Evolutionary conservation across 441 rosid genomes (phyloP).

Genomic region (Manihot esculenta): DNA sequence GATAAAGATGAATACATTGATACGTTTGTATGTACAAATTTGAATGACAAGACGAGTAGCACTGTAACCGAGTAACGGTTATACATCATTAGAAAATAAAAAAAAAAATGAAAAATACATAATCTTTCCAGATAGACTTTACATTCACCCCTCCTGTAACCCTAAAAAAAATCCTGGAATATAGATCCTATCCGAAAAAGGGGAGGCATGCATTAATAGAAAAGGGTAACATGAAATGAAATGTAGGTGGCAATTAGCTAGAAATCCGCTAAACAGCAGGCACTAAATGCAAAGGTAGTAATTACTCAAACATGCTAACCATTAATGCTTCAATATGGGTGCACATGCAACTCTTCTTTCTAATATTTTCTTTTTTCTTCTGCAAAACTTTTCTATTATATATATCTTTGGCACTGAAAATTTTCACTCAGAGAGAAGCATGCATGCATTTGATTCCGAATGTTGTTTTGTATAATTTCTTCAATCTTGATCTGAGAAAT

Average conservation of each 20-base stretch:
- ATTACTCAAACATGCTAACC: conserved; percentile 39
- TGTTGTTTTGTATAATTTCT: conserved; percentile 14
- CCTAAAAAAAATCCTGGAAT: too few species aligned
- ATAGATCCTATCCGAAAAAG: too few species aligned
- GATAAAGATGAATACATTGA: too few species aligned
- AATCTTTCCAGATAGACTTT: too few species aligned
- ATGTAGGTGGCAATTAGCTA: conserved; percentile 32
- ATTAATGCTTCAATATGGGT: conserved; percentile 40
- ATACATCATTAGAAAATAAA: too few species aligned
- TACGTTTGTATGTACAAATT: too few species aligned
- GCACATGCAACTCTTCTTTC: conserved; percentile 35
- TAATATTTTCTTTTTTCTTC: background rate
- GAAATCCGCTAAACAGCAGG: conserved; percentile 39
- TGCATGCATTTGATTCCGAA: conserved; percentile 8
- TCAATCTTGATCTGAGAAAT: background rate
- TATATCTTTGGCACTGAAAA: conserved; percentile 30
- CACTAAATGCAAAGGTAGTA: conserved; percentile 53
- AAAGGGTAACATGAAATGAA: conserved; percentile 25
- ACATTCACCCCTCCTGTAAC: too few species aligned
- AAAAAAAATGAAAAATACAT: too few species aligned
- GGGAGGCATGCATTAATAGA: conserved; percentile 4
- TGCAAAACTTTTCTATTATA: too few species aligned
- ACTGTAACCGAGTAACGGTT: too few species aligned
- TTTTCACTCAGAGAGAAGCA: background rate
- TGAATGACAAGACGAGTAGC: too few species aligned